phyloP scores from a whole-genome alignment of 305 asterid species.

The Ajuga reptans region DNA sequence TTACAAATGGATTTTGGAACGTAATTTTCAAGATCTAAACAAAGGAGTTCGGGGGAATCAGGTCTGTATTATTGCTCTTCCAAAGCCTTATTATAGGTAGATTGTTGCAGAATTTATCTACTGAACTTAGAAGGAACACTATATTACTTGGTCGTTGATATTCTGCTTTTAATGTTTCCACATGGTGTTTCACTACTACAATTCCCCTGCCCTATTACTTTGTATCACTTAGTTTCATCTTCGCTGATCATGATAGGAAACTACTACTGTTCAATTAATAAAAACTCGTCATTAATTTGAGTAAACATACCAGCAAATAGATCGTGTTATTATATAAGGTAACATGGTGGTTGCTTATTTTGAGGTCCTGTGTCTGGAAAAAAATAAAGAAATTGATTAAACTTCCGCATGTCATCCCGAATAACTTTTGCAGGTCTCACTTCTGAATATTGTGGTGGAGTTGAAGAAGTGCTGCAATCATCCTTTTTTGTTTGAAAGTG shows the following conservation, averaged over 20 bases:
- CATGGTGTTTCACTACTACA: constrained; percentile 19
- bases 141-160: neutral
- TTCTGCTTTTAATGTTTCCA: neutral
- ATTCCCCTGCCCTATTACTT: neutral
- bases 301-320: constrained; percentile 8
- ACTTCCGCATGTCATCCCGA: constrained; percentile 7
- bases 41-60: constrained; percentile 99
- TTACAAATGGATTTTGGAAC: constrained; percentile 98
- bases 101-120: constrained; percentile 7
- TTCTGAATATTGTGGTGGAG: constrained; percentile 95
- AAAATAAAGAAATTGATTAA: neutral
- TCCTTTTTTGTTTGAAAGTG: constrained; percentile 97
- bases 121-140: neutral
- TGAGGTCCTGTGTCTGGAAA: constrained; percentile 4
- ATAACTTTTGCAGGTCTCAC: constrained; percentile 71
- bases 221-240: neutral
- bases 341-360: neutral
- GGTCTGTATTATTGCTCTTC: constrained; percentile 37
- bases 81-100: constrained; percentile 15
- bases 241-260: neutral
- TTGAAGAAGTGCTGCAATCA: constrained; percentile 99
- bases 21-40: constrained; percentile 92
- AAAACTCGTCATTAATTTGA: neutral
- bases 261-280: neutral
- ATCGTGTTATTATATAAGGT: neutral